Conservation (phyloP, 331 rosid species). For the Phaseolus coccineus region DNA sequence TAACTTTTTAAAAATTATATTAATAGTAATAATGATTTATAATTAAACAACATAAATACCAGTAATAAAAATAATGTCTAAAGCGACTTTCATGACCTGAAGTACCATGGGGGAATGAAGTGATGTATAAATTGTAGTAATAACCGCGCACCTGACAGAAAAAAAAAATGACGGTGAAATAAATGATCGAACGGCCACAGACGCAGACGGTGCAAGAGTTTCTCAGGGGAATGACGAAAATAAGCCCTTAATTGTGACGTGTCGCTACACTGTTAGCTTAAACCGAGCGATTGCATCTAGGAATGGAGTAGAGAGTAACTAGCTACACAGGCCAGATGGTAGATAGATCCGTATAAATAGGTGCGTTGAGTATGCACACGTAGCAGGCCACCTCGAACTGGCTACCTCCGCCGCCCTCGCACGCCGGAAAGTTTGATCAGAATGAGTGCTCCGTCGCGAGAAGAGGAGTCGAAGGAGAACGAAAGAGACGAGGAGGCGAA, state of each 20-base stretch:
- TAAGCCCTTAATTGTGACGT: conserved; percentile 5
- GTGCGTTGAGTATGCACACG: neutral
- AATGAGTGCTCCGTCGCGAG: conserved; percentile 51
- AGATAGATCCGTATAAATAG: conserved; percentile 51
- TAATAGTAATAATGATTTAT: no score
- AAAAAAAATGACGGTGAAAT: neutral
- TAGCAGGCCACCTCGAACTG: conserved; percentile 23
- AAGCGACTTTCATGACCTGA: no score
- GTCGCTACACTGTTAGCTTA: neutral
- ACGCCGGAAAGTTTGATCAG: neutral
- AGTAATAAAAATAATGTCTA: no score
- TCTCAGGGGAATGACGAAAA: neutral
- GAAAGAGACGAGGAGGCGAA: conserved; percentile 61
- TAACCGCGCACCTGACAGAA: neutral
- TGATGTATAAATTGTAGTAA: neutral
- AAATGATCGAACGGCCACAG: neutral
- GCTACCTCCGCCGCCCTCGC: neutral
- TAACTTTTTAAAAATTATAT: no score
- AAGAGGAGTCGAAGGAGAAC: conserved; percentile 45
- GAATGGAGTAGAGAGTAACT: conserved; percentile 4
- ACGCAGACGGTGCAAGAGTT: neutral
- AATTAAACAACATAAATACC: no score
- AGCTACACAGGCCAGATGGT: neutral
- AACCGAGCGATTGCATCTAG: neutral
- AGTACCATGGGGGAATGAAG: no score